phyloP scores from a whole-genome alignment of 805 yeast species.

The Yarrowia deformans region DNA sequence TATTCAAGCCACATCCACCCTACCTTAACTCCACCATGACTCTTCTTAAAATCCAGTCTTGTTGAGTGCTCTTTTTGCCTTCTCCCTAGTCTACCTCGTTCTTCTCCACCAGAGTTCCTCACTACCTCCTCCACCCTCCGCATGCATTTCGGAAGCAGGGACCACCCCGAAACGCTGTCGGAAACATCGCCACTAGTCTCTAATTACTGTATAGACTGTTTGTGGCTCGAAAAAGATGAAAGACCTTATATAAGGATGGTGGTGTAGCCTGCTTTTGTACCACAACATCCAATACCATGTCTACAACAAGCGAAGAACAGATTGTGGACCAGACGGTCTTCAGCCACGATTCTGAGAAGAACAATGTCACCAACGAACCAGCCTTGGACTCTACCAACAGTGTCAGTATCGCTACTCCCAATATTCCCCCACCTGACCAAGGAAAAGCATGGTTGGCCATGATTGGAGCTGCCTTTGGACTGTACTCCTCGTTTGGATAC shows the following conservation, averaged over 20 bases:
- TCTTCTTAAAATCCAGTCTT: no score
- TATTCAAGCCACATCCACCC: no score
- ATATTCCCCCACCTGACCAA: neutral
- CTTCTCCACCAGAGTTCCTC: no score
- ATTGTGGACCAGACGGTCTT: neutral
- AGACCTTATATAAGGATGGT: neutral
- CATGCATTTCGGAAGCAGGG: neutral
- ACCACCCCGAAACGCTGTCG: neutral
- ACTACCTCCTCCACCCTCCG: neutral
- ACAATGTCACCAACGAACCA: neutral
- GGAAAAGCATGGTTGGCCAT: constrained; percentile 28
- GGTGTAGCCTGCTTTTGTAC: no score
- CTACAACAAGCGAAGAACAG: constrained; percentile 11
- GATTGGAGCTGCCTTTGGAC: constrained; percentile 27
- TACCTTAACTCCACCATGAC: no score
- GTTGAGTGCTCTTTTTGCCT: no score
- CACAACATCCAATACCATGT: constrained; percentile 1
- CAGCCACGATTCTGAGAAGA: constrained; percentile 5
- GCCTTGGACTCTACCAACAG: no score
- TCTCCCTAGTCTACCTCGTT: no score
- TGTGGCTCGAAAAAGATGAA: neutral
- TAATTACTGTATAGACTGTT: neutral
- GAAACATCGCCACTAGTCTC: neutral
- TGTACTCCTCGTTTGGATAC: constrained; percentile 58
- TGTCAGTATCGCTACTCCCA: no score